These are phyloP conservation scores for Mucor racemosus DNA, from an alignment of 371 early-diverging fungal species.

Conservation along the genomic window DNA sequence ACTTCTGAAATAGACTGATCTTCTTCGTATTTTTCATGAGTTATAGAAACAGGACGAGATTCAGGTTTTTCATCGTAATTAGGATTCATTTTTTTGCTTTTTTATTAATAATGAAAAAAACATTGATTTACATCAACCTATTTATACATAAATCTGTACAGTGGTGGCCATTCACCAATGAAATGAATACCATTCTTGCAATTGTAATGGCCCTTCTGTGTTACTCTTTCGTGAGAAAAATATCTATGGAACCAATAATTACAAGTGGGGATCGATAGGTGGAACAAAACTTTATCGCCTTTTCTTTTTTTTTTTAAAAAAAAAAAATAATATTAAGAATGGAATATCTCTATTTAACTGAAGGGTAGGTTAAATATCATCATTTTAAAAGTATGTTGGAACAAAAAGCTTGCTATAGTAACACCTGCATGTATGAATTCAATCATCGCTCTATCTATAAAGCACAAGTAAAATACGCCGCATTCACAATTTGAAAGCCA, in stretches of 20 bases:
- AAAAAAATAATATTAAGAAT: not conserved
- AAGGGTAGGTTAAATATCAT: too few relatives aligned
- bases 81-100: not conserved
- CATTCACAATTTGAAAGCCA: not conserved
- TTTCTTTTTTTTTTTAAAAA: not conserved
- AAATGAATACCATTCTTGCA: not conserved
- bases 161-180: not conserved
- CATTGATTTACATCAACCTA: not conserved
- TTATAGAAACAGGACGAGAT: not conserved
- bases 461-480: not conserved
- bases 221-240: slow-evolving; percentile 4
- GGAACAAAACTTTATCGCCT: not conserved
- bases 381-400: too few relatives aligned
- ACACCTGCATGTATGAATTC: not conserved
- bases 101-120: not conserved
- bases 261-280: not conserved
- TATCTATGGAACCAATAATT: not conserved
- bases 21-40: not conserved
- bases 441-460: not conserved
- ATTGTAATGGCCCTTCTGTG: not conserved
- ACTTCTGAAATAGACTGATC: slow-evolving; percentile 10
- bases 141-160: not conserved
- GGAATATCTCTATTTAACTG: not conserved
- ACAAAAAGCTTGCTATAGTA: not conserved
- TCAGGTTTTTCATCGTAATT: not conserved